These are phyloP conservation scores for Lentinula edodes DNA, from an alignment of 768 basidiomycete genomes.

Conservation along the genomic window DNA sequence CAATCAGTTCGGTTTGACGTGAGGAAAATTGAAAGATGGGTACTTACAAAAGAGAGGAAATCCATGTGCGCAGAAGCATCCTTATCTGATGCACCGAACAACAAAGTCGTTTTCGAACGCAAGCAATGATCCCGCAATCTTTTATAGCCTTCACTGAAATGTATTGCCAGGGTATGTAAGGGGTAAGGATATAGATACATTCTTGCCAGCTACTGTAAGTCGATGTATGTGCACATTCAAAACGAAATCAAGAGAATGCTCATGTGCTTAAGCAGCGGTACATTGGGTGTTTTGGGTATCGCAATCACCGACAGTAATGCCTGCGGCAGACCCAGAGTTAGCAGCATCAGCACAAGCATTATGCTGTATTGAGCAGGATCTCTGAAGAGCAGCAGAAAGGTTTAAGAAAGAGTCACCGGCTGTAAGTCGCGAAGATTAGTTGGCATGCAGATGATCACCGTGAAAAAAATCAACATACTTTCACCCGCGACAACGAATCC, in stretches of 20 bases:
- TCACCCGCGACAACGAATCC: slow-evolving; percentile 40
- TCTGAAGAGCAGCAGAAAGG: slow-evolving; percentile 41
- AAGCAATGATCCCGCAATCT: not conserved
- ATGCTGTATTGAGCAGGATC: slow-evolving; percentile 50
- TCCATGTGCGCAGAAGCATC: not conserved
- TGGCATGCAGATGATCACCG: not conserved
- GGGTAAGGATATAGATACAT: slow-evolving; percentile 5
- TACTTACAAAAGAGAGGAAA: too few species aligned
- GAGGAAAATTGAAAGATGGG: too few species aligned
- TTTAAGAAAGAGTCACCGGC: slow-evolving; percentile 38
- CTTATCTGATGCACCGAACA: too few species aligned
- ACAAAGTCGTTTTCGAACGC: not conserved
- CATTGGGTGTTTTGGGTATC: slow-evolving; percentile 26
- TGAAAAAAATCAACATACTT: not conserved
- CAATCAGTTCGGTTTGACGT: too few species aligned
- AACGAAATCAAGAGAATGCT: not conserved
- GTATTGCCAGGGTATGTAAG: slow-evolving; percentile 10
- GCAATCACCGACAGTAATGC: slow-evolving; percentile 31
- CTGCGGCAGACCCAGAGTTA: slow-evolving; percentile 35
- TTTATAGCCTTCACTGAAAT: slow-evolving; percentile 6
- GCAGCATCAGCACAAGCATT: slow-evolving; percentile 41
- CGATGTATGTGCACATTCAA: not conserved
- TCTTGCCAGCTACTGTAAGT: not conserved
- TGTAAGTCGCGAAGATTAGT: not conserved
- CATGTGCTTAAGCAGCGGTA: slow-evolving; percentile 10